Conservation (phyloP, 768 basidiomycete species). For the Russula vinacea region DNA sequence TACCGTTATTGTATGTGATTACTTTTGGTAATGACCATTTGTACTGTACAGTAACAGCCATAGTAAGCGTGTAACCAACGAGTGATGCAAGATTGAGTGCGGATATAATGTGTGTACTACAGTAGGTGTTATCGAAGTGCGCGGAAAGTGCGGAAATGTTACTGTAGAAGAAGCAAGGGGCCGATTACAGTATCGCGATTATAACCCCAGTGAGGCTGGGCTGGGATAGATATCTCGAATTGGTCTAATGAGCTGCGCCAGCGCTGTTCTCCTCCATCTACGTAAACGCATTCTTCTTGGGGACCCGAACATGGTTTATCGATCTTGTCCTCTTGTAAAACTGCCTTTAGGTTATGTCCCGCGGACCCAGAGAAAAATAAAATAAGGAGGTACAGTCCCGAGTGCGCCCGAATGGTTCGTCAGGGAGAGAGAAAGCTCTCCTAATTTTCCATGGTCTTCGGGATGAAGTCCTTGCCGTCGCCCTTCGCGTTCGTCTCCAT, state of each 20-base stretch:
- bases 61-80: neutral
- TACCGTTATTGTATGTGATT: neutral
- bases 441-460: neutral
- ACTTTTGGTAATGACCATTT: neutral
- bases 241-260: neutral
- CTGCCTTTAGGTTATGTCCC: neutral
- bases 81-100: neutral
- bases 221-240: neutral
- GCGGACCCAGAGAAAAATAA: neutral
- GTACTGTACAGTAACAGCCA: too few relatives aligned
- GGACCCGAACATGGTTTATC: neutral
- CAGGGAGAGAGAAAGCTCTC: neutral
- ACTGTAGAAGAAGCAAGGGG: neutral
- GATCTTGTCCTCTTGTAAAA: neutral
- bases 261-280: neutral
- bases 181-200: neutral
- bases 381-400: neutral
- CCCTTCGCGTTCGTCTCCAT: neutral
- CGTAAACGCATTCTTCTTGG: neutral
- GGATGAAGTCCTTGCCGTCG: neutral
- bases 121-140: neutral
- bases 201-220: neutral
- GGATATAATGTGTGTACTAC: neutral
- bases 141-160: neutral
- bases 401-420: neutral